Evolutionary conservation across 306 rosid genomes (phyloP).

Genomic region (Cucurbita maxima): DNA sequence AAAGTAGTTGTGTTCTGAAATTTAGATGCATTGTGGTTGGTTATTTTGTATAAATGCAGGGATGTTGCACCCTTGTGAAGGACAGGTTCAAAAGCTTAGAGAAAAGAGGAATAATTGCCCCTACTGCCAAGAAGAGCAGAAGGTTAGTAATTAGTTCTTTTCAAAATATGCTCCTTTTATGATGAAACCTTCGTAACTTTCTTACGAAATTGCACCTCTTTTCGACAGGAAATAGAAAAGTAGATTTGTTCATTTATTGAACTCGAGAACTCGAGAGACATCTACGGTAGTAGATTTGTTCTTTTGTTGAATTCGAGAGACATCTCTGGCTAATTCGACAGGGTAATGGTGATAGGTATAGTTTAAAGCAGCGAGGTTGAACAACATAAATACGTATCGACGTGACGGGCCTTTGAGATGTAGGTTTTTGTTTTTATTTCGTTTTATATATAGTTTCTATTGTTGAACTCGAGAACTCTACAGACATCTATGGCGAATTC

Average conservation of each 20-base stretch:
- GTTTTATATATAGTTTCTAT: background rate
- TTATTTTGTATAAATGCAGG: slow-evolving; percentile 29
- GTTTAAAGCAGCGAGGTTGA: background rate
- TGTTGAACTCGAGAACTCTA: background rate
- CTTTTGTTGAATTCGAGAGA: background rate
- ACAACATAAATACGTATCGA: background rate
- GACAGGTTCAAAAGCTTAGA: slow-evolving; percentile 78
- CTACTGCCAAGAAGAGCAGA: slow-evolving; percentile 29
- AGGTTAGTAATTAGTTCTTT: slow-evolving; percentile 29
- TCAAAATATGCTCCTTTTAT: background rate
- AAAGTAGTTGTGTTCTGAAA: background rate
- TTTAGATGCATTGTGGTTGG: slow-evolving; percentile 10
- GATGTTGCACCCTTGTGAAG: slow-evolving; percentile 66
- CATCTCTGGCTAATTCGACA: background rate
- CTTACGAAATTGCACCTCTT: background rate
- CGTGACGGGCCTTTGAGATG: background rate
- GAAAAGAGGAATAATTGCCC: slow-evolving; percentile 79
- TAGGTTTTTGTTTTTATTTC: background rate
- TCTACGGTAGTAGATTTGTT: too few species aligned
- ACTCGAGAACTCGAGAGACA: background rate
- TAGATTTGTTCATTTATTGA: background rate
- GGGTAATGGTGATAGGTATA: background rate
- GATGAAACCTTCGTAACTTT: background rate
- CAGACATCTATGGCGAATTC: background rate
- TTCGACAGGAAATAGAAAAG: background rate